phyloP scores from a whole-genome alignment of 352 stramenopile species.

The Pythium pyrilobum region DNA sequence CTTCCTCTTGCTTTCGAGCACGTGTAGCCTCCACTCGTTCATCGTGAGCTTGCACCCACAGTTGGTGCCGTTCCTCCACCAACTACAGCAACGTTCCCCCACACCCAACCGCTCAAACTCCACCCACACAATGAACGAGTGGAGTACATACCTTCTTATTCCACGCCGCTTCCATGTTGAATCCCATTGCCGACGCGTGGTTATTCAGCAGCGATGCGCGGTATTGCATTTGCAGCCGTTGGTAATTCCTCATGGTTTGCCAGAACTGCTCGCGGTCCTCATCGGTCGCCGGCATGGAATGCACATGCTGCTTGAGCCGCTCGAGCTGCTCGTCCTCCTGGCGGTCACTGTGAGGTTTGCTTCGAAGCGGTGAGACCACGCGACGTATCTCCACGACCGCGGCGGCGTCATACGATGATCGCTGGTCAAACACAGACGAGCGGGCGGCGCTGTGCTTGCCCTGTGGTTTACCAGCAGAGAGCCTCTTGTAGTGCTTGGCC shows the following conservation, averaged over 20 bases:
- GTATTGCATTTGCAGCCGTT: constrained; percentile 34
- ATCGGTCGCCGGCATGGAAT: constrained; percentile 36
- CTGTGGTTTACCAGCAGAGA: not conserved
- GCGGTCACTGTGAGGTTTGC: not conserved
- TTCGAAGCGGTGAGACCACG: not conserved
- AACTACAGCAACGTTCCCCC: constrained; percentile 29
- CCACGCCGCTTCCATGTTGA: constrained; percentile 57
- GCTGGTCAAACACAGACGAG: constrained; percentile 11
- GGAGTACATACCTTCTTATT: constrained; percentile 30
- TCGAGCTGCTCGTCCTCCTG: constrained; percentile 34
- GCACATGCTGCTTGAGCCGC: constrained; percentile 36
- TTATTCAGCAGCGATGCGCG: constrained; percentile 22
- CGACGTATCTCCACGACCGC: not conserved
- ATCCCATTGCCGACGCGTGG: constrained; percentile 38
- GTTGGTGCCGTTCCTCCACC: constrained; percentile 32
- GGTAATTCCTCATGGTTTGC: constrained; percentile 38
- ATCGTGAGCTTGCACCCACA: constrained; percentile 38
- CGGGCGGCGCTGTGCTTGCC: not conserved
- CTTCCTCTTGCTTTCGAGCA: constrained; percentile 35
- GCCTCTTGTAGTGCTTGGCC: not conserved
- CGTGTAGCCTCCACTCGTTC: constrained; percentile 23
- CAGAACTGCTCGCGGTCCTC: constrained; percentile 36
- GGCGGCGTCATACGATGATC: not conserved
- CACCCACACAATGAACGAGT: not conserved
- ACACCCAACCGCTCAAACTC: not conserved